Conservation (phyloP, 169 alveolate species). For the Ichthyophthirius multifiliis region DNA sequence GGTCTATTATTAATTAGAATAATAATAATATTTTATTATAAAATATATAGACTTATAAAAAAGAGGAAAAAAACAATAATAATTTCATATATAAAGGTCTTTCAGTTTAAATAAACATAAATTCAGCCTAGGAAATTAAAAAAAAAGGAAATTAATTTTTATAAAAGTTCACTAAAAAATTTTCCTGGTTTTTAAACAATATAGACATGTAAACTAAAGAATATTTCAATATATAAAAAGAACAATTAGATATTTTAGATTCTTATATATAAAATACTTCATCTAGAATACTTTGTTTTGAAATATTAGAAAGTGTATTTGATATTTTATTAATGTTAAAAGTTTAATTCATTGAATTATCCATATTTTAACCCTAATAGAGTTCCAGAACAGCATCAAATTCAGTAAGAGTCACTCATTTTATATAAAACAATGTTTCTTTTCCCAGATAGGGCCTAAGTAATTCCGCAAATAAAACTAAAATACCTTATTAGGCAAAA, state of each 20-base stretch:
- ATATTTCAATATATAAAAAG: slow-evolving; percentile 24
- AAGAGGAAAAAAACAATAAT: no score
- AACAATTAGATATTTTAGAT: slow-evolving; percentile 21
- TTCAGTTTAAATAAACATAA: neutral
- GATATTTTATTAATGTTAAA: slow-evolving; percentile 31
- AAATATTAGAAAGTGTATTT: slow-evolving; percentile 26
- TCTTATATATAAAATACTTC: neutral
- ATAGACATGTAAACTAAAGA: slow-evolving; percentile 16
- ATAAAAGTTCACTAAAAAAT: slow-evolving; percentile 11
- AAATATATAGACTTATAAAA: no score
- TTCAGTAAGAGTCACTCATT: neutral
- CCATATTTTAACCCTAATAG: neutral
- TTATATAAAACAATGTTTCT: neutral
- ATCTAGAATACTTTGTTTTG: slow-evolving; percentile 25
- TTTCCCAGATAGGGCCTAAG: neutral
- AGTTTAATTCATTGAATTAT: slow-evolving; percentile 22
- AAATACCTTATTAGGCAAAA: no score
- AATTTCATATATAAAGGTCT: neutral
- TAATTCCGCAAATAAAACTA: neutral
- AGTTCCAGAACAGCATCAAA: slow-evolving; percentile 3
- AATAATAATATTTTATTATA: neutral
- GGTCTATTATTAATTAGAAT: neutral
- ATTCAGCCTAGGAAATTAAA: neutral
- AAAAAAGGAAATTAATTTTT: slow-evolving; percentile 1
- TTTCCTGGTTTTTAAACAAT: slow-evolving; percentile 8